A percentile compares a stretch with the other conserved stretches of the same genome.
Evolutionary conservation across 371 early-diverging fungal genomes (phyloP).

Genomic region (Syncephalis plumigaleata): DNA sequence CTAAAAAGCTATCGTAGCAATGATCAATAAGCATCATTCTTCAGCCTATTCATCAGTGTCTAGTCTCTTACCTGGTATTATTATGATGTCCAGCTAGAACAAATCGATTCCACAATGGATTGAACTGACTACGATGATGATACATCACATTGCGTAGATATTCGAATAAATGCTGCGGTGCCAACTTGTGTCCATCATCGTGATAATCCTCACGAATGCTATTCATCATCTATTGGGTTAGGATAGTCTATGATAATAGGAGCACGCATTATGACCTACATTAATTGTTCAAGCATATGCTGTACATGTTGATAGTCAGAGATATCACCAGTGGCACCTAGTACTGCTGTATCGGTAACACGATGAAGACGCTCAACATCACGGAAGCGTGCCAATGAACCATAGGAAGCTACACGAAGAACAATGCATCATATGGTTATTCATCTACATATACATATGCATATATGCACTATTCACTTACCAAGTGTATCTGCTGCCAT

Average conservation of each 20-base stretch:
- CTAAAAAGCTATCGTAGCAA: conserved; percentile 67
- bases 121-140: conserved; percentile 72
- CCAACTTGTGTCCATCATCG: conserved; percentile 80
- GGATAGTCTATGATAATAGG: background rate
- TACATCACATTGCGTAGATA: conserved; percentile 91
- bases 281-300: conserved; percentile 63
- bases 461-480: conserved; percentile 10
- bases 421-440: background rate
- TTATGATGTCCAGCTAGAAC: conserved; percentile 83
- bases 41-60: conserved; percentile 1
- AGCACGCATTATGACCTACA: conserved; percentile 27
- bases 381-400: conserved; percentile 87
- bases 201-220: conserved; percentile 74
- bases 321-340: conserved; percentile 91
- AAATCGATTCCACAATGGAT: conserved; percentile 93
- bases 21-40: background rate
- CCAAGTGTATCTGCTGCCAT: conserved; percentile 92
- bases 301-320: conserved; percentile 88
- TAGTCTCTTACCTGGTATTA: conserved; percentile 25
- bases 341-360: conserved; percentile 65
- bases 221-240: conserved; percentile 1
- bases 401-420: conserved; percentile 91
- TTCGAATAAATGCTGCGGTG: conserved; percentile 74
- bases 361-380: conserved; percentile 71
- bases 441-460: background rate